These are phyloP conservation scores for Leptographium radiaticola DNA, from an alignment of 2,329 filamentous ascomycete species.

Conservation along the genomic window DNA sequence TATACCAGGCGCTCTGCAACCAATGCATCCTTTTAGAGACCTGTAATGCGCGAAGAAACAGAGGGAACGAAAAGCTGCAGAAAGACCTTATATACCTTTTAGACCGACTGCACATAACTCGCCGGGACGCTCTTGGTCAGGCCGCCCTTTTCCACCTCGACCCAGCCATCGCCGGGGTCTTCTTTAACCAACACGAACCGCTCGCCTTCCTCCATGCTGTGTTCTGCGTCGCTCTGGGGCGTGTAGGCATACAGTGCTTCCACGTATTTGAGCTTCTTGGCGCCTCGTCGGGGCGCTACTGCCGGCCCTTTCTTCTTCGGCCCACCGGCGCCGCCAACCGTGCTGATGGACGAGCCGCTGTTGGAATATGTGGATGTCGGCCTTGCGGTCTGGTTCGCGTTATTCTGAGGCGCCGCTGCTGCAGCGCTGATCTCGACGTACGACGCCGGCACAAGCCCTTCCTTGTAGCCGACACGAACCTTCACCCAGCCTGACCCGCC, in stretches of 20 bases:
- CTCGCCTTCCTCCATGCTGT: slow-evolving; percentile 84
- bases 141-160: slow-evolving; percentile 87
- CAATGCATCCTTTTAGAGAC: too few relatives aligned
- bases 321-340: slow-evolving; percentile 16
- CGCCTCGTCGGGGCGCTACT: slow-evolving; percentile 79
- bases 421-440: slow-evolving; percentile 61
- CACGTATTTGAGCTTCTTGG: slow-evolving; percentile 88
- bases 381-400: slow-evolving; percentile 37
- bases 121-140: slow-evolving; percentile 81
- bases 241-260: slow-evolving; percentile 88
- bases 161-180: slow-evolving; percentile 90
- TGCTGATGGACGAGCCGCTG: slow-evolving; percentile 52
- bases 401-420: slow-evolving; percentile 23
- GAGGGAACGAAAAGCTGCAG: too few relatives aligned
- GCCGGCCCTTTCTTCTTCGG: slow-evolving; percentile 80
- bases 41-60: not conserved
- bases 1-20: too few relatives aligned
- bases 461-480: slow-evolving; percentile 58
- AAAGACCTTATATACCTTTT: slow-evolving; percentile 16
- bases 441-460: slow-evolving; percentile 75
- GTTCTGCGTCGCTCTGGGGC: slow-evolving; percentile 74
- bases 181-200: slow-evolving; percentile 79
- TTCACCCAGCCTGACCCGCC: slow-evolving; percentile 89
- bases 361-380: slow-evolving; percentile 68
- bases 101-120: slow-evolving; percentile 76